Percentiles rank a stretch among this genome's conserved stretches.
phyloP scores from a whole-genome alignment of 345 rosid genomes.

The Turritis glabra region DNA sequence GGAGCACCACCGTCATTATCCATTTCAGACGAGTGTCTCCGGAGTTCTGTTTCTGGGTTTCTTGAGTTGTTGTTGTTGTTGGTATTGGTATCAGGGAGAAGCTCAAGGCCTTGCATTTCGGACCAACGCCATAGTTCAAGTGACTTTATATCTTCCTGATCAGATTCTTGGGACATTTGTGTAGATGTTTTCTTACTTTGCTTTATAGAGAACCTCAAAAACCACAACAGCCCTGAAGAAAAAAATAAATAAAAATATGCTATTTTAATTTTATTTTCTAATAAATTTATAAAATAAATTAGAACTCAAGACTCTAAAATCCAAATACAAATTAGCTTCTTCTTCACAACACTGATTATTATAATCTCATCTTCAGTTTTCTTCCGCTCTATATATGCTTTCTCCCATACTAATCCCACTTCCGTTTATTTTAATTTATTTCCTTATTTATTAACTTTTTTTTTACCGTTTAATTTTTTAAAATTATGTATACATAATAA shows the following conservation, averaged over 20 bases:
- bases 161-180: constrained; percentile 83
- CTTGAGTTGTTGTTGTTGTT: constrained; percentile 22
- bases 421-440: background rate
- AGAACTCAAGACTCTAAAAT: background rate
- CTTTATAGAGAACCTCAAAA: constrained; percentile 48
- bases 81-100: constrained; percentile 46
- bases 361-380: constrained; percentile 29
- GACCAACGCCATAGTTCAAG: constrained; percentile 96
- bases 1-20: constrained; percentile 44
- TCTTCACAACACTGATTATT: constrained; percentile 37
- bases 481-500: too few relatives aligned
- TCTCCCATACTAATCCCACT: constrained; percentile 38
- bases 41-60: constrained; percentile 30
- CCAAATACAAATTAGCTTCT: constrained; percentile 31
- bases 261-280: background rate
- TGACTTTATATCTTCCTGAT: constrained; percentile 58
- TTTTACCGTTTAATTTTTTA: background rate
- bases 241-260: background rate
- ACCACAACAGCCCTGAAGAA: constrained; percentile 30
- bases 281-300: background rate
- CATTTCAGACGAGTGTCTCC: constrained; percentile 45
- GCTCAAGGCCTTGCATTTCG: constrained; percentile 99
- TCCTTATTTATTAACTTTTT: background rate
- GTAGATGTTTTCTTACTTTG: constrained; percentile 39
- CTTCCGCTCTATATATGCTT: constrained; percentile 42